Base-by-base conservation (phyloP, 805 yeast species). In the Sugiyamaella qingdaonensis region DNA sequence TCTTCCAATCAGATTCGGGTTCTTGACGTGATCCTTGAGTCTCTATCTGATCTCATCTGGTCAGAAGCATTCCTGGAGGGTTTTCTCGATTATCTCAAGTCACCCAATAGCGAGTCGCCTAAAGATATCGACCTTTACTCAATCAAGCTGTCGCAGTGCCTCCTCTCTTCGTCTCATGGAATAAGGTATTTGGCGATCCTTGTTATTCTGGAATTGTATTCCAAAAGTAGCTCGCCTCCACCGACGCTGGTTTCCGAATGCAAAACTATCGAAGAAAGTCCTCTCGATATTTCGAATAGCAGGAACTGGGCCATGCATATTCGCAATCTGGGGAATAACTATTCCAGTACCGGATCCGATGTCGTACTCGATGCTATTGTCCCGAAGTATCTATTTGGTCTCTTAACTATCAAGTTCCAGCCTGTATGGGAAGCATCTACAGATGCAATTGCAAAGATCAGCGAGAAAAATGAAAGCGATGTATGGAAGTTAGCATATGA, bases 381-480 rank as follows among this genome's bases (percentile, higher is more conserved):
- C 32, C 72, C 78, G 36, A 74, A 73, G 19, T 81, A 76, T 60
- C 51, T 82, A 36, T 77, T 86, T 59, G 98, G 98, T 33, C 75
- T 86, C 55, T 69, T 91, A 42, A 75, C 88, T 2, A 82, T 83
- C 33, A 79, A 80, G 54, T 89, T 92, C 60, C 86, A 88, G 52
- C 98, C 98, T 0, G 77, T 86, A 11, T 90, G 96, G 96, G 78
- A 80, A 16, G 89, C 86, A 4, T 86, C 86, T 1, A 70, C 76
- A 51, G 92, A 85, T 55, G 76, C 78, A 2, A 63, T 88, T 3
- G 79, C 83, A 1, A 62, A 67, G 2, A 67, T 85, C 9, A 68
- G 74, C 11, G 70, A 65, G 14, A 75, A 74, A 57, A 64, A 71
- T 48, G 73, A 76, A 14, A 68, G 67, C 0, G 47, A 72, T 10